Conservation (phyloP, 2,329 filamentous ascomycete species). For the Aspergillus oerlinghausenensis region DNA sequence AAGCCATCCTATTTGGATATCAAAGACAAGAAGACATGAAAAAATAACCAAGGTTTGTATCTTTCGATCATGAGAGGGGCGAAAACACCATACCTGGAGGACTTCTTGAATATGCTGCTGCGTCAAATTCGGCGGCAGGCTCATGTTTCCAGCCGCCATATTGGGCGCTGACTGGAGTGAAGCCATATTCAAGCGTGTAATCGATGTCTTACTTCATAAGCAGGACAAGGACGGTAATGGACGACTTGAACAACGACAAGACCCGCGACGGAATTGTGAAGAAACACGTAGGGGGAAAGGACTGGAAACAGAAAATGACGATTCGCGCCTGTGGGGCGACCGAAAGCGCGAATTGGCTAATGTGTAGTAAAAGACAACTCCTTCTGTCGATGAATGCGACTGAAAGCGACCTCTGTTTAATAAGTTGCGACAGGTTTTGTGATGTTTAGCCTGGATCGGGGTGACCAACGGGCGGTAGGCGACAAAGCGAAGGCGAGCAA, state of each 20-base stretch:
- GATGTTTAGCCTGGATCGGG: slow-evolving; percentile 25
- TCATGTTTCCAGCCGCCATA: slow-evolving; percentile 61
- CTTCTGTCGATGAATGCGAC: slow-evolving; percentile 23
- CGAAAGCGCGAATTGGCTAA: slow-evolving; percentile 17
- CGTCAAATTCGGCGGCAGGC: slow-evolving; percentile 63
- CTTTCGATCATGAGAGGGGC: not conserved
- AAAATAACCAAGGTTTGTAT: not conserved
- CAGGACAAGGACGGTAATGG: slow-evolving; percentile 14
- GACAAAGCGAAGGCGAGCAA: slow-evolving; percentile 17
- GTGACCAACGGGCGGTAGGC: slow-evolving; percentile 15
- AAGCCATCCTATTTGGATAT: not conserved
- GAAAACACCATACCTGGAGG: slow-evolving; percentile 42
- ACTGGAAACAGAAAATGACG: slow-evolving; percentile 12
- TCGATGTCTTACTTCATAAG: slow-evolving; percentile 27
- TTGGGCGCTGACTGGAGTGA: slow-evolving; percentile 70
- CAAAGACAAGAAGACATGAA: not conserved
- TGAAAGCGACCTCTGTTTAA: slow-evolving; percentile 19
- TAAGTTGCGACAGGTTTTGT: slow-evolving; percentile 32
- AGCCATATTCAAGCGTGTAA: slow-evolving; percentile 58
- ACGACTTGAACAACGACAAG: slow-evolving; percentile 17
- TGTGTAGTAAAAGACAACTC: slow-evolving; percentile 16
- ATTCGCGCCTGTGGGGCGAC: slow-evolving; percentile 22
- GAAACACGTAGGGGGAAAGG: slow-evolving; percentile 16
- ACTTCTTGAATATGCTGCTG: slow-evolving; percentile 75
- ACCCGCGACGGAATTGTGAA: slow-evolving; percentile 14